Evolutionary conservation across 208 protist genomes (phyloP).

Genomic region (Wallacemonas sp.): DNA sequence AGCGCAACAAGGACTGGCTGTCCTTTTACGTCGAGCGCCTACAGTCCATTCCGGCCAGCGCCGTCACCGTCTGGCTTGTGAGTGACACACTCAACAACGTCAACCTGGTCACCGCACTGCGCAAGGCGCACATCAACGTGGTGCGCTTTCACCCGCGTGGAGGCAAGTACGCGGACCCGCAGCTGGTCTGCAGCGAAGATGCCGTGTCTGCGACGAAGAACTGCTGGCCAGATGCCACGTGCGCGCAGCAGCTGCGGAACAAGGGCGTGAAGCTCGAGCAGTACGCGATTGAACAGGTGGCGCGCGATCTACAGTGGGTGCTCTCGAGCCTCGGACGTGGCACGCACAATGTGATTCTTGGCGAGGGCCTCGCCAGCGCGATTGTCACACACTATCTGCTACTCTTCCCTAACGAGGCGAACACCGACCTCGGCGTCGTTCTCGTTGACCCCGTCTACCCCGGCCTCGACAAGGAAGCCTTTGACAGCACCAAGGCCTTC

Average conservation of each 20-base stretch:
- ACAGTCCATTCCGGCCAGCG: slow-evolving; percentile 11
- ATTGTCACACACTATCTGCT: slow-evolving; percentile 40
- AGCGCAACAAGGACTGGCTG: slow-evolving; percentile 24
- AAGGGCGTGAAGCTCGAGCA: slow-evolving; percentile 29
- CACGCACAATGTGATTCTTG: slow-evolving; percentile 48
- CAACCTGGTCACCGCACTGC: slow-evolving; percentile 26
- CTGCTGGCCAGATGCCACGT: slow-evolving; percentile 42
- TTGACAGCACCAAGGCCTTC: slow-evolving; percentile 1
- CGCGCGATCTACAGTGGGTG: slow-evolving; percentile 44
- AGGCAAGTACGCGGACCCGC: slow-evolving; percentile 24
- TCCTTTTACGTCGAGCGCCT: slow-evolving; percentile 35
- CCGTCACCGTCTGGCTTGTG: slow-evolving; percentile 53
- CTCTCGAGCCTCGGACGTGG: slow-evolving; percentile 30
- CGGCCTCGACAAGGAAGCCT: slow-evolving; percentile 36
- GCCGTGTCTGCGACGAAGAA: slow-evolving; percentile 9
- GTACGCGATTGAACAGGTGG: slow-evolving; percentile 37
- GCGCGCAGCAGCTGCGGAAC: slow-evolving; percentile 33
- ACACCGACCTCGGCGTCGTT: slow-evolving; percentile 31
- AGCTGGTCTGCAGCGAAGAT: slow-evolving; percentile 23
- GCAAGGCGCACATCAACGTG: slow-evolving; percentile 34
- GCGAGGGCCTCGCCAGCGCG: slow-evolving; percentile 42
- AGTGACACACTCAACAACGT: slow-evolving; percentile 31
- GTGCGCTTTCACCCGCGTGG: slow-evolving; percentile 58
- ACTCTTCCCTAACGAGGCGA: slow-evolving; percentile 10
- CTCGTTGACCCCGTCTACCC: slow-evolving; percentile 46